Base-by-base conservation (phyloP, 768 basidiomycete genomes). In the Hygrophorus pudorinus region DNA sequence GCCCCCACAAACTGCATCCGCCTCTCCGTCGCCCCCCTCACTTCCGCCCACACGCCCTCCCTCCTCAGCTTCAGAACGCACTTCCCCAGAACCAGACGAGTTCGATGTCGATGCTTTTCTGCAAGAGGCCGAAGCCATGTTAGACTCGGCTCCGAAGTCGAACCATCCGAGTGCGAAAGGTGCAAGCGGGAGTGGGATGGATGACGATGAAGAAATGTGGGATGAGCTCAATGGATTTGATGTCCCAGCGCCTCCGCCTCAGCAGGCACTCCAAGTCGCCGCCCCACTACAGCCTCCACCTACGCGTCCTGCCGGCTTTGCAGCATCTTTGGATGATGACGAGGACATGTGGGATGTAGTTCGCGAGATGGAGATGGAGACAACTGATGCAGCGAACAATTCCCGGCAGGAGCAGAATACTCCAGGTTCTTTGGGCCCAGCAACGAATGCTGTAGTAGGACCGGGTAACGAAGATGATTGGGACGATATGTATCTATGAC, bases 321-420 rank as follows among this genome's bases (percentile, higher is more conserved):
- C 16, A 24, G 17, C 38, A 29, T 3, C 24, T 3, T 44, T 30
- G 17, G 58, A 63, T 12, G 73, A 76, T 5, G 79, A 83, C 28
- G 75, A 77, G 33, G 84, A 85, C 5, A 75, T 86, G 72, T 87
- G 87, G 79, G 73, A 79, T 50, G 67, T 81, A 33, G 62, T 85
- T 42, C 55, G 71, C 32, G 77, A 84, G 55, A 60, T 78, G 28
- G 79, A 77, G 47, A 40, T 58, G 33, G 55, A 61, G 20, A 49
- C 59, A 4, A 55, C 55, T 12, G 52, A 45, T 12, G 31, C 54
- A 12, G 32, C 44, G 10, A 44, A 45, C 9, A 36, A 57, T 12
- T 50, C 50, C 8, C 41, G 44, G 28, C 51, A 47, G 17, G 44
- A 48, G 32, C 34, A 20, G 17, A 35, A 38, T 28, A 39, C 53